Evolutionary conservation across 2,329 filamentous ascomycete species (phyloP).

Genomic region (Hypoxylon sp.): DNA sequence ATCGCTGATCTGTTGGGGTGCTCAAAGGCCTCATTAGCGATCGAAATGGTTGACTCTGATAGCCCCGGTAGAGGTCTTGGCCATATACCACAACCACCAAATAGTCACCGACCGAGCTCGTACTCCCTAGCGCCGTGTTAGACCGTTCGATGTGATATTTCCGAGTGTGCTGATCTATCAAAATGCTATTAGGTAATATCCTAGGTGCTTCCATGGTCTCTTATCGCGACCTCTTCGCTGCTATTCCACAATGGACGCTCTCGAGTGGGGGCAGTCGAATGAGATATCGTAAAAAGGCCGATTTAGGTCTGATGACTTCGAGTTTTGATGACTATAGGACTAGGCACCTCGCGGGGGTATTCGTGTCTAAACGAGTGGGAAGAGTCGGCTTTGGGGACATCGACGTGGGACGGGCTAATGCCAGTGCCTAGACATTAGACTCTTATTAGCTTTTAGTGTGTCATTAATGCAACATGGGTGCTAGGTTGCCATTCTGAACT

Average conservation of each 20-base stretch:
- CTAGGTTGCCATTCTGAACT: constrained; percentile 9
- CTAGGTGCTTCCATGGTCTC: background rate
- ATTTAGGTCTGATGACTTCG: constrained; percentile 11
- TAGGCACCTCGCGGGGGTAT: background rate
- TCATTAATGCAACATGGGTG: constrained; percentile 10
- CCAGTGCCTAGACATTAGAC: constrained; percentile 11
- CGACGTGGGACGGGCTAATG: constrained; percentile 15
- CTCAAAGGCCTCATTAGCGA: background rate
- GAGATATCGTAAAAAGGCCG: constrained; percentile 3
- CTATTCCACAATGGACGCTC: constrained; percentile 2
- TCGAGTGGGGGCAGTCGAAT: constrained; percentile 6
- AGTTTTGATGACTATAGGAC: background rate
- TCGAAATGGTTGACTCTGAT: background rate
- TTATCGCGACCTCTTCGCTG: background rate
- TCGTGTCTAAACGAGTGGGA: constrained; percentile 9
- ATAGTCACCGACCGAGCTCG: background rate
- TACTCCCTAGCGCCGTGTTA: background rate
- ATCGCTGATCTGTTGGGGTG: background rate
- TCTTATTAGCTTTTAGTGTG: background rate
- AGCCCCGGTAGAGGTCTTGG: background rate
- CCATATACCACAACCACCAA: background rate
- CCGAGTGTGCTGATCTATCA: background rate
- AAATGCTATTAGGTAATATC: background rate
- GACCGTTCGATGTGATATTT: background rate
- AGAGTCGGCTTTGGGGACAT: constrained; percentile 6